Percentiles rank a stretch among this genome's conserved stretches.
Conservation (phyloP, 768 basidiomycete species). For the Agaricus bisporus region DNA sequence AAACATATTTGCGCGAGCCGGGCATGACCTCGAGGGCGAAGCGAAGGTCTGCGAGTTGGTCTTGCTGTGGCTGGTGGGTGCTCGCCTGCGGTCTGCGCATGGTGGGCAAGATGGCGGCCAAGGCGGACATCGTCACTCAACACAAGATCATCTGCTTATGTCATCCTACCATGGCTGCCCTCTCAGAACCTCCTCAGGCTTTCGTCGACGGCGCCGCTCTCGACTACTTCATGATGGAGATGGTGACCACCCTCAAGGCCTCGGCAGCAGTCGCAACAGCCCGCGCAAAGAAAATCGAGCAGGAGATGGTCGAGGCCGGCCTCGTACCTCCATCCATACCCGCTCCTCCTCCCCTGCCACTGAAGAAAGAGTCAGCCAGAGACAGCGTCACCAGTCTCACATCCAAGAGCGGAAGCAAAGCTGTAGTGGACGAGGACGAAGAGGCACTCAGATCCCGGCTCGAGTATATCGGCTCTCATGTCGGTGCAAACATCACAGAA, state of each 20-base stretch:
- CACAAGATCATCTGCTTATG: neutral
- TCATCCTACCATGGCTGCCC: conserved; percentile 14
- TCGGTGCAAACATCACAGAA: conserved; percentile 83
- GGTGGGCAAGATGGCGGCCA: conserved; percentile 8
- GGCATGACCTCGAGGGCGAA: conserved; percentile 80
- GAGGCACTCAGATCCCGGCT: conserved; percentile 63
- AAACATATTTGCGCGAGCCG: conserved; percentile 69
- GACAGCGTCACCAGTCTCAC: conserved; percentile 39
- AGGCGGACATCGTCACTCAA: conserved; percentile 3
- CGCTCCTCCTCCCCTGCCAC: conserved; percentile 28
- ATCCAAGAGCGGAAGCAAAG: conserved; percentile 26
- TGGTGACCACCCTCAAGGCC: conserved; percentile 65
- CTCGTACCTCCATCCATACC: conserved; percentile 50
- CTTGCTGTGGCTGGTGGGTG: neutral
- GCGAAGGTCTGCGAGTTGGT: conserved; percentile 56
- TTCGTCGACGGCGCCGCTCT: conserved; percentile 63
- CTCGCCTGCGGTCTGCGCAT: conserved; percentile 10
- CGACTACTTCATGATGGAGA: conserved; percentile 85
- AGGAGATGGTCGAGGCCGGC: conserved; percentile 76
- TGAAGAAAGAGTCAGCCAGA: conserved; percentile 38
- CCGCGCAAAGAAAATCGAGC: conserved; percentile 62
- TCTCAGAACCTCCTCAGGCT: conserved; percentile 59
- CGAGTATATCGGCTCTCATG: conserved; percentile 80
- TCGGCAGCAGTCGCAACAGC: conserved; percentile 70
- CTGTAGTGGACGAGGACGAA: conserved; percentile 59